These are phyloP conservation scores for Rhizopogon vinicolor DNA, from an alignment of 768 basidiomycete genomes.

Conservation along the genomic window DNA sequence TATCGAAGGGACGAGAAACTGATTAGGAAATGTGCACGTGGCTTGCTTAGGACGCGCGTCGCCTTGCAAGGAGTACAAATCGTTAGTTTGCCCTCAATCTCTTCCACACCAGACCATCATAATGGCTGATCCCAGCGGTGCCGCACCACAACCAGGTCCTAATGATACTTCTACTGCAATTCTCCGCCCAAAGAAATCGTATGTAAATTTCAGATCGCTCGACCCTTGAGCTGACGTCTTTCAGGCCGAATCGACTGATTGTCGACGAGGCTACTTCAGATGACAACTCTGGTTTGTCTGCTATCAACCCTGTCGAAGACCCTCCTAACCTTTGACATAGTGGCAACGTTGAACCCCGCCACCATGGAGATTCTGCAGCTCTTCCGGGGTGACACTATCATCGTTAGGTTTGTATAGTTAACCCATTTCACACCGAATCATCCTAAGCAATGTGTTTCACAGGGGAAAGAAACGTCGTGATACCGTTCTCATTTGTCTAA, in stretches of 20 bases:
- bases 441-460: constrained; percentile 3
- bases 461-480: constrained; percentile 98
- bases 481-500: constrained; percentile 95
- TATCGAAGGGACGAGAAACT: constrained; percentile 4
- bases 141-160: constrained; percentile 75
- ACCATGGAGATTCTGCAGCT: constrained; percentile 94
- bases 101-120: constrained; percentile 4
- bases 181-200: constrained; percentile 97
- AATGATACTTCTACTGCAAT: constrained; percentile 95
- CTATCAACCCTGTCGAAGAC: constrained; percentile 6
- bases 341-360: constrained; percentile 91
- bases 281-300: constrained; percentile 84
- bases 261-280: constrained; percentile 93
- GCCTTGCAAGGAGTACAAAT: constrained; percentile 6
- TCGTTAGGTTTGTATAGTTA: constrained; percentile 63
- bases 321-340: constrained; percentile 32
- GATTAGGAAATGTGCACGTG: constrained; percentile 7
- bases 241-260: constrained; percentile 93
- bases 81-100: constrained; percentile 9
- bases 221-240: constrained; percentile 8
- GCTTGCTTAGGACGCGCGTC: constrained; percentile 28
- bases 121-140: constrained; percentile 82
- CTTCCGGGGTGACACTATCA: constrained; percentile 97
- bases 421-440: not conserved
- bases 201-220: constrained; percentile 27